Base-by-base conservation (phyloP, 108 stramenopile genomes). In the Phaeodactylum tricornutum region DNA sequence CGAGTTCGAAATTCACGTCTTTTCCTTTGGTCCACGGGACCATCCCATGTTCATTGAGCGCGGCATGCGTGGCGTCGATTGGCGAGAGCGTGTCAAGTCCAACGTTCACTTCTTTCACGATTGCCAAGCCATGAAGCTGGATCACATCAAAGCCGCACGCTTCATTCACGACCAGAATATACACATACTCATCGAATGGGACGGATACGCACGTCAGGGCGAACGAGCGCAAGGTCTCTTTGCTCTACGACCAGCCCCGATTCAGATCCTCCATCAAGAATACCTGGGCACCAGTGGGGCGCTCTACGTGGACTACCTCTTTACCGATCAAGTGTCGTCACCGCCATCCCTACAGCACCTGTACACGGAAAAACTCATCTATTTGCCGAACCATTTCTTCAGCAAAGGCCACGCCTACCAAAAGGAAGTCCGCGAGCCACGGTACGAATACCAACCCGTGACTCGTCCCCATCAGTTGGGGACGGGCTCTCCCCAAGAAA, bases 251-350 rank as follows among this genome's bases (percentile, higher is more conserved):
- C 82, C 87, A 3, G 75, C 79, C 17, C 87, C 87, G n/a, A 39
- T 73, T 23, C 87, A 88, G 50, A 84, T 88, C 26, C 51, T 83
- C 35, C 87, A 88, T 60, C 87, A 88, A 56, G 87, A 88, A 48
- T 88, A 76, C 48, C 43, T 88, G 31, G 77, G 79, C 51, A 88
- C 87, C 16, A 78, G 76, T 46, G 87, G 87, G 1, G 87, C 79
- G 0, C 70, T 66, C 17, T 88, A 81, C 39, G 71, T 88, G 28
- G 87, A 88, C 50, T 88, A 88, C 44, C 63, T 81, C 37, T 63
- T 88, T 33, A 76, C 87, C 2, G 87, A 88, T 66, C 60, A 67
- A 49, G 46, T 79, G 9, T 57, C 64, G 3, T 71, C 75, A 21
- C 87, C 82, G 11, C 44, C 55, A 9, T 48, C 44, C 19, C 38